Conservation (phyloP, 345 rosid species). For the Eucalyptus polybractea region DNA sequence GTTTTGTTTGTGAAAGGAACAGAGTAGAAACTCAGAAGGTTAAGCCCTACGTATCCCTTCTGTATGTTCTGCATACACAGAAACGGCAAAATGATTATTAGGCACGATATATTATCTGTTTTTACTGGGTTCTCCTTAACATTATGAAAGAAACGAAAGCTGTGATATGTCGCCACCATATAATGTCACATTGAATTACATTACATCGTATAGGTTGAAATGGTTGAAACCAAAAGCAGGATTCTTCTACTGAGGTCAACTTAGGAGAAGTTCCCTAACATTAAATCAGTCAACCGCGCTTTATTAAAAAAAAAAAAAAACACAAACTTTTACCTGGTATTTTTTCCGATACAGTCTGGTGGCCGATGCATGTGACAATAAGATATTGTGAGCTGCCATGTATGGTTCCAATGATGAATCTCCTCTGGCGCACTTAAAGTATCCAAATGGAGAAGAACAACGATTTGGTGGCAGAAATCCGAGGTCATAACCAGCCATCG, state of each 20-base stretch:
- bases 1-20: conserved; percentile 18
- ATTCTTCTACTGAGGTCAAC: background rate
- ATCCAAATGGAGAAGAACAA: conserved; percentile 22
- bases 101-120: background rate
- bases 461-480: conserved; percentile 15
- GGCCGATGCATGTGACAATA: conserved; percentile 68
- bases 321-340: conserved; percentile 29
- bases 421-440: conserved; percentile 17
- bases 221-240: background rate
- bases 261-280: background rate
- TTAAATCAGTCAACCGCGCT: background rate
- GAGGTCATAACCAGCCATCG: conserved; percentile 12
- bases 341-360: conserved; percentile 45
- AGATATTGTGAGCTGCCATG: conserved; percentile 43
- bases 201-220: background rate
- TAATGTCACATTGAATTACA: background rate
- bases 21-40: conserved; percentile 1
- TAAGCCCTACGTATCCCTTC: conserved; percentile 21
- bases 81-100: background rate
- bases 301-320: background rate
- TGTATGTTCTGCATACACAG: conserved; percentile 20
- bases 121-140: background rate
- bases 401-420: conserved; percentile 68
- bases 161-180: background rate
- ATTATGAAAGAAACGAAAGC: background rate